These are phyloP conservation scores for Phanerodontia chrysosporium DNA, from an alignment of 768 basidiomycete species.

Conservation along the genomic window DNA sequence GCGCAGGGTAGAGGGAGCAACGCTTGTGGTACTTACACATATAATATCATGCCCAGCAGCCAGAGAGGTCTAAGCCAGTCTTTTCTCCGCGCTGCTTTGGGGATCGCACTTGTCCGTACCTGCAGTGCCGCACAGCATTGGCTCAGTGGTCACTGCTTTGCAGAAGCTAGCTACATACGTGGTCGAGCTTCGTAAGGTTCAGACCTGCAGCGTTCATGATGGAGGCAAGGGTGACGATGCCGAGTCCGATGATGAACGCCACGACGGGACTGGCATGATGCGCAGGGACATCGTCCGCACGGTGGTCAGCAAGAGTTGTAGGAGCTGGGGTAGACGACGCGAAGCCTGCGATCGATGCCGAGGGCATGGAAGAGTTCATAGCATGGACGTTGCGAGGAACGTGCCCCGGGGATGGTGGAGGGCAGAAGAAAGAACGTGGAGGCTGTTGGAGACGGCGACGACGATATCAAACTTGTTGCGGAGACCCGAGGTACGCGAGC, in stretches of 20 bases:
- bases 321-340: not conserved
- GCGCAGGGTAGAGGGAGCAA: not conserved
- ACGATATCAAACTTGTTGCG: not conserved
- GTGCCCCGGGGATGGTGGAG: not conserved
- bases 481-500: not conserved
- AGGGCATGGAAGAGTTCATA: not conserved
- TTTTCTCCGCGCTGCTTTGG: constrained; percentile 65
- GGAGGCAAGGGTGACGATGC: constrained; percentile 80
- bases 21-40: constrained; percentile 59
- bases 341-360: not conserved
- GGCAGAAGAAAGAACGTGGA: not conserved
- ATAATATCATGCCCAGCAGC: constrained; percentile 90
- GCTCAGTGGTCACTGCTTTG: not conserved
- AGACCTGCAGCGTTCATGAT: constrained; percentile 91
- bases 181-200: constrained; percentile 92
- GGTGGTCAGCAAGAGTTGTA: not conserved
- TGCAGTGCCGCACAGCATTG: constrained; percentile 19
- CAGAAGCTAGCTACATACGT: constrained; percentile 46
- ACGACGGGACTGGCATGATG: constrained; percentile 54
- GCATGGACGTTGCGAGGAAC: not conserved
- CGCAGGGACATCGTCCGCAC: constrained; percentile 23
- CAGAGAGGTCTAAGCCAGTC: constrained; percentile 86
- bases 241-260: constrained; percentile 78
- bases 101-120: constrained; percentile 72
- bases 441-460: not conserved